Base-by-base conservation (phyloP, 2,329 filamentous ascomycete species). In the Epichloe amarillans region DNA sequence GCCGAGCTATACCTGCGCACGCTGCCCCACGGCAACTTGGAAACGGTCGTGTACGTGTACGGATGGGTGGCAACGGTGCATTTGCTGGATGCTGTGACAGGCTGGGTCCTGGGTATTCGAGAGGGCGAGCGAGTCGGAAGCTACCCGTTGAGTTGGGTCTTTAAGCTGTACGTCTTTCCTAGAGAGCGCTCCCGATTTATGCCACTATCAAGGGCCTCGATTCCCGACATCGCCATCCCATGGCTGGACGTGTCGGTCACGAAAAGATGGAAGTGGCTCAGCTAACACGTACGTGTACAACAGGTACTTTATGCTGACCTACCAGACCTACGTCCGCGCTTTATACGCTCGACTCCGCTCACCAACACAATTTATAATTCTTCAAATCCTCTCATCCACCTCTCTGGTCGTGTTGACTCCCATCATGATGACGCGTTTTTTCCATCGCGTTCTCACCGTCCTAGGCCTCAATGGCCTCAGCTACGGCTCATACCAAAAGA, bases 101-200 rank as follows among this genome's bases (percentile, higher is more conserved):
- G 79, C 2, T 85, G 79, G 78, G 82, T 84, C 46, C 64, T 85
- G 39, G 81, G 82, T 43, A 80, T 77, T 39, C 77, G 75, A 49
- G 78, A 84, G 57, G 81, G 82, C 46, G 78, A 84, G 61, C 71
- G 81, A 35, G 82, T 85, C 1, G 80, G 81, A 39, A 83, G 79
- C 61, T 85, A 85, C 58, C 82, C 82, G n/a, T 64, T 85, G 52
- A 82, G 79, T 56, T 85, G 80, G 77, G 76, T 83, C 41, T 85
- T 85, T 59, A 85, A 85, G 62, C 71, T 85, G 76, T 83, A 61
- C 66, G 76, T 66, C 21, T 11, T 46, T 46, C 17, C 45, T 14
- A 17, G 17, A 35, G 30, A 38, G 19, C n/a, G 19, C 40, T 33
- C 35, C 5, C 19, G 15, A 4, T 21, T 49, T 15, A 41, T 15